Evolutionary conservation across 176 grass and related monocot species (phyloP), one percentile per base, ranked within the genome.

Genomic region (Otatea glauca): DNA sequence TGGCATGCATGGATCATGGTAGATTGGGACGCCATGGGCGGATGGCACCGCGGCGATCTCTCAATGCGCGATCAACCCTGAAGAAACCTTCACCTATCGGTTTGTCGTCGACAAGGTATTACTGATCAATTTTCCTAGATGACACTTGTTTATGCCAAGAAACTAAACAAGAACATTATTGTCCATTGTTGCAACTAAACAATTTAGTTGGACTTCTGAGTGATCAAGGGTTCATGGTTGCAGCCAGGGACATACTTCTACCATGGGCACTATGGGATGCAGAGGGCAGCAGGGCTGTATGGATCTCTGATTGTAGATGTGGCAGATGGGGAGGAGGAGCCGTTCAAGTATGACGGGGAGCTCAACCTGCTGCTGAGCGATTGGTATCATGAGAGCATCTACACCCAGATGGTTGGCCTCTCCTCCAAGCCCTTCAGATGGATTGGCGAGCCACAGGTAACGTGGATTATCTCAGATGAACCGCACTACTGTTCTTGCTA

Each of bases 241-340:
- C 84, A 94, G 92, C 87, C 88, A 0, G 94, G 94, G 1, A 97
- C 94, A 37, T 97, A 88, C 78, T 92, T 97, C 83, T 94, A 94
- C 78, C 94, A 97, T 7, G 94, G 94, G n/a, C 92, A 97, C 83
- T 94, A 88, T 59, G 94, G 94, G 55, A 97, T 97, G 94, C 94
- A 97, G 88, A 85, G 94, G 39, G 88, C 94, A 3, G 94, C 94
- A 11, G 94, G 94, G 65, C 71, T 97, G 70, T 97, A 97, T 60
- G 94, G 94, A 5, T 97, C 90, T 9, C 84, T 97, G 59, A 88
- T 92, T 13, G 94, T 97, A 27, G 88, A 97, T 48, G 94, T 89
- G 9, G 84, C 88, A 0, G 88, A 94, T 18, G 92, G 88, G 24
- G 86, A 89, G 72, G 62, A 92, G 51, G 94, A 97, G 81, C 90